phyloP scores from a whole-genome alignment of 352 stramenopile species.

The Phytophthora multivora region DNA sequence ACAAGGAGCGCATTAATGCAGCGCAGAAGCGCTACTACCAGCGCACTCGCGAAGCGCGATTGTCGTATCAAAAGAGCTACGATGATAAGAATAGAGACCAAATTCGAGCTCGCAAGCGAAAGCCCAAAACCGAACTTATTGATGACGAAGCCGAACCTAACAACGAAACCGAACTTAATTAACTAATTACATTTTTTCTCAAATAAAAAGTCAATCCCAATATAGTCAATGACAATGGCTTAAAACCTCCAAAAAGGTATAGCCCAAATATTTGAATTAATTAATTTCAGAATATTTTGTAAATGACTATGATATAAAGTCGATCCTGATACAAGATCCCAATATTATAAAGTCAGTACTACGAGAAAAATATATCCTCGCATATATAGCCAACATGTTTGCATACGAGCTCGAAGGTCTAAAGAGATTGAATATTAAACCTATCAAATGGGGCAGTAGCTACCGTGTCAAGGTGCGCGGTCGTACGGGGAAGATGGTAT shows the following conservation, averaged over 20 bases:
- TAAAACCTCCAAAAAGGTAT: neutral
- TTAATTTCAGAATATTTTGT: constrained; percentile 11
- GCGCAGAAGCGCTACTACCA: too few relatives aligned
- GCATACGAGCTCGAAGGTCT: constrained; percentile 25
- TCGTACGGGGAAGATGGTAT: constrained; percentile 15
- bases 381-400: constrained; percentile 27
- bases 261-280: constrained; percentile 15
- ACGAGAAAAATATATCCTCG: constrained; percentile 7
- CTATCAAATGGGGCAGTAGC: constrained; percentile 17
- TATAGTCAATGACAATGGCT: neutral
- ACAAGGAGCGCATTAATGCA: too few relatives aligned
- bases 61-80: too few relatives aligned
- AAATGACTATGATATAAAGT: constrained; percentile 11
- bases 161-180: too few relatives aligned
- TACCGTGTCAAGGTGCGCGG: constrained; percentile 27
- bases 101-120: too few relatives aligned
- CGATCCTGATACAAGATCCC: constrained; percentile 17
- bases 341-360: constrained; percentile 15
- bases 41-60: too few relatives aligned
- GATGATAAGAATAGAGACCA: too few relatives aligned
- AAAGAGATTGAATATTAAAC: constrained; percentile 18
- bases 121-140: too few relatives aligned
- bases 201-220: too few relatives aligned
- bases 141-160: too few relatives aligned
- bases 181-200: too few relatives aligned